Percentiles rank a stretch among this genome's conserved stretches.
These are phyloP conservation scores for Penicillium olsonii DNA, from an alignment of 2,329 filamentous ascomycete species.

Conservation along the genomic window DNA sequence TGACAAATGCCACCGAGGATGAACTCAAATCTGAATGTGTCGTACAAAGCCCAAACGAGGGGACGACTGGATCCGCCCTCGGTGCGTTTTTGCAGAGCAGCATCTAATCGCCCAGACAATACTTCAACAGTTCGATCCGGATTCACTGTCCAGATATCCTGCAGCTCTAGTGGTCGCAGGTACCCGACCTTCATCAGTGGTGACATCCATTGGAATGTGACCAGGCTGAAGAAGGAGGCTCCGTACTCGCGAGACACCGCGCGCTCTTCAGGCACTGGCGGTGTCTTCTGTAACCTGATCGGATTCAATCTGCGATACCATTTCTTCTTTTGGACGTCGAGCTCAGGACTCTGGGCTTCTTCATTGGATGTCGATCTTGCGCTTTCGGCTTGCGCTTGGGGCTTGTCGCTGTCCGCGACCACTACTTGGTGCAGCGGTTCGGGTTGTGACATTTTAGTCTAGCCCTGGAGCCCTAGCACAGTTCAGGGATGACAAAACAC, in stretches of 20 bases:
- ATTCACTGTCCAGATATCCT: constrained; percentile 88
- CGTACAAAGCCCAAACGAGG: constrained; percentile 77
- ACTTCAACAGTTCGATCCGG: constrained; percentile 72
- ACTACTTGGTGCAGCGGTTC: constrained; percentile 19
- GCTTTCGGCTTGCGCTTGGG: constrained; percentile 11
- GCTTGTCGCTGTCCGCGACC: constrained; percentile 18
- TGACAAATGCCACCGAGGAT: constrained; percentile 79
- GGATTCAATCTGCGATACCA: constrained; percentile 49
- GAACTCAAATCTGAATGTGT: constrained; percentile 83
- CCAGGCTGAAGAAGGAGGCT: constrained; percentile 71
- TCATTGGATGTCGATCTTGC: constrained; percentile 17
- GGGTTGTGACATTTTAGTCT: constrained; percentile 14
- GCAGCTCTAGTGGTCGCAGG: constrained; percentile 75
- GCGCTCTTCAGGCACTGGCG: constrained; percentile 58
- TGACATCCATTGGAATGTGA: constrained; percentile 89
- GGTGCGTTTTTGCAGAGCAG: constrained; percentile 68
- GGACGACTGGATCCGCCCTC: constrained; percentile 70
- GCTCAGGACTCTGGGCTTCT: constrained; percentile 14
- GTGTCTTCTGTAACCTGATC: constrained; percentile 49
- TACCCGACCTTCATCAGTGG: constrained; percentile 86
- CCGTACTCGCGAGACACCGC: constrained; percentile 67
- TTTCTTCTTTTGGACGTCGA: constrained; percentile 17
- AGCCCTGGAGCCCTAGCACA: background rate
- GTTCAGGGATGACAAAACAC: background rate
- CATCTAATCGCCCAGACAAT: constrained; percentile 66